A percentile compares a stretch with the other conserved stretches of the same genome.
Conservation (phyloP, 768 basidiomycete species). For the Podaxis carcinomalis region DNA sequence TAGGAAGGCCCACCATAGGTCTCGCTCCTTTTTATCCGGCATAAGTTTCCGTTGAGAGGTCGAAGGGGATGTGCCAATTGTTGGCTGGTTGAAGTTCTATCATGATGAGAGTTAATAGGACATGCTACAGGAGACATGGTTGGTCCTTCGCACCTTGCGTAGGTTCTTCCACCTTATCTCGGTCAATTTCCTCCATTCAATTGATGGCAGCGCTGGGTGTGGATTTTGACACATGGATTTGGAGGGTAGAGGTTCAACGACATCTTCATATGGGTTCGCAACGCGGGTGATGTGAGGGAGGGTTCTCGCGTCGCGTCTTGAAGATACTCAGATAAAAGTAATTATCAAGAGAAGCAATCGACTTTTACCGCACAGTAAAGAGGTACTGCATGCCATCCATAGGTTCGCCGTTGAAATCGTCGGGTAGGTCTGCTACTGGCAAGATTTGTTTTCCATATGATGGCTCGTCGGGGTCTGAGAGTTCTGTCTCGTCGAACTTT, state of each 20-base stretch:
- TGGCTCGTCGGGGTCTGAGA: conserved; percentile 58
- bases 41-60: conserved; percentile 33
- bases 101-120: not conserved
- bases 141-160: conserved; percentile 41
- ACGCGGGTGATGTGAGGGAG: conserved; percentile 65
- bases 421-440: conserved; percentile 78
- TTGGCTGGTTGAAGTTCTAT: conserved; percentile 67
- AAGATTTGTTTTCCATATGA: conserved; percentile 66
- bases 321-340: not conserved
- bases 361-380: conserved; percentile 68
- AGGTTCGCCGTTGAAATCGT: conserved; percentile 60
- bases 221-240: conserved; percentile 16
- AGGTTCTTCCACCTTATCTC: conserved; percentile 61
- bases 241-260: conserved; percentile 20
- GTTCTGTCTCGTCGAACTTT: conserved; percentile 32
- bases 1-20: conserved; percentile 78
- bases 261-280: conserved; percentile 60
- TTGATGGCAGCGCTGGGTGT: conserved; percentile 48
- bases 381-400: conserved; percentile 76
- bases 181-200: conserved; percentile 62
- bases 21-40: conserved; percentile 70
- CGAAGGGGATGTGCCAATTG: conserved; percentile 38
- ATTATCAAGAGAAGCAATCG: not conserved
- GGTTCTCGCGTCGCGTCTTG: conserved; percentile 65
- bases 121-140: not conserved